Evolutionary conservation across 2,329 filamentous ascomycete genomes (phyloP), one percentile per base, ranked within the genome.

Genomic region (Xylaria polymorpha): DNA sequence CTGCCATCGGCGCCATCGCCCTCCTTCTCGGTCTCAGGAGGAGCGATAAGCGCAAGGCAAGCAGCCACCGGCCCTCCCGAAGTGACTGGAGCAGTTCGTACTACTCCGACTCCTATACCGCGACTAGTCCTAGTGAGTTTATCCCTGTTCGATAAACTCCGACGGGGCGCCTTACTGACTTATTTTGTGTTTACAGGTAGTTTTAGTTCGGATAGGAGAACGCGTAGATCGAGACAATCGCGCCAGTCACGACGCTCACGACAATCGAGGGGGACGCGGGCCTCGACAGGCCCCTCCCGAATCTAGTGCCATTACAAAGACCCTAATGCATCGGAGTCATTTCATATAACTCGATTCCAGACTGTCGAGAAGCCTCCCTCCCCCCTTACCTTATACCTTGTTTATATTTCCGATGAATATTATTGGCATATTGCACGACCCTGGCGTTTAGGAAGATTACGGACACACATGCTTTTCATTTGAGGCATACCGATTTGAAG

Each of bases 51-150:
- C 82, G 86, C 71, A 85, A 85, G 79, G 78, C 77, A 67, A 79
- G 76, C 70, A 82, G 82, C 74, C 75, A 81, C 46, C 71, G 77
- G 57, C 81, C 79, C 58, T 75, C 83, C 20, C 78, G 82, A 66
- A 85, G 83, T 81, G 77, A 84, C 74, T 73, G 80, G 70, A 80
- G 81, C 76, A 86, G 86, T 79, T 85, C 81, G 77, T 85, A 86
- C 77, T 88, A 83, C 61, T 85, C 85, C 70, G 85, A 85, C 75
- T 86, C 83, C 61, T 88, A 87, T 78, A 84, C 83, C 25, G 83
- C 81, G 71, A 83, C 80, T 72, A 84, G 79, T 75, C 84, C 83
- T 71, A 87, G 86, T 87, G 81, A 85, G 86, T 86, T 76, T 72
- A 73, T 72, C 70, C 69, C 58, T 37, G 20, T 44, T 58, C 64